phyloP scores from a whole-genome alignment of 2,329 filamentous ascomycete species.

The Pseudopithomyces maydicus region DNA sequence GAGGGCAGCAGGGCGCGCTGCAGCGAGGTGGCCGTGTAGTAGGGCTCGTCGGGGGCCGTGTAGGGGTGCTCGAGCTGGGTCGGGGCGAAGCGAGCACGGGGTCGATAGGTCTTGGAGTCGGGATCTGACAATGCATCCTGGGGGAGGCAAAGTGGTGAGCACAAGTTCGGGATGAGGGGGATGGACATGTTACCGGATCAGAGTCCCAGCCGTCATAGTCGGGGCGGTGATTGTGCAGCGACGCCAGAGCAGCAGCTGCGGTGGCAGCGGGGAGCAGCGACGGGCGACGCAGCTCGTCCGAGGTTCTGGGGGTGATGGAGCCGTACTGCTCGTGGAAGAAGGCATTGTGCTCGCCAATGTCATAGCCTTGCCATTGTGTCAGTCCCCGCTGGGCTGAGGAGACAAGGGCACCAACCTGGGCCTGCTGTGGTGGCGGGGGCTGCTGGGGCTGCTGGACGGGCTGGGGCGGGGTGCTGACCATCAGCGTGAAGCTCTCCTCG shows the following conservation, averaged over 20 bases:
- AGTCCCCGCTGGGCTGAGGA: conserved; percentile 39
- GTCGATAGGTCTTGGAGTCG: conserved; percentile 44
- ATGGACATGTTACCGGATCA: conserved; percentile 37
- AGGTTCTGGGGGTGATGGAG: conserved; percentile 68
- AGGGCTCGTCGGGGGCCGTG: conserved; percentile 52
- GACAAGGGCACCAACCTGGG: conserved; percentile 37
- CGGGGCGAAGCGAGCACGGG: conserved; percentile 46
- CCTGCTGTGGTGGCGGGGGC: conserved; percentile 45
- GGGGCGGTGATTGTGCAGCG: conserved; percentile 79
- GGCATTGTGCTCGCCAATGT: conserved; percentile 63
- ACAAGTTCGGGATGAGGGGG: conserved; percentile 17
- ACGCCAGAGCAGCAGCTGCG: conserved; percentile 84
- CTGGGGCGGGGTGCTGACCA: conserved; percentile 89
- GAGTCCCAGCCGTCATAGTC: conserved; percentile 59
- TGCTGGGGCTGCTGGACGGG: conserved; percentile 65
- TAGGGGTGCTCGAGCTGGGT: conserved; percentile 71
- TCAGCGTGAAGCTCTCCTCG: conserved; percentile 94
- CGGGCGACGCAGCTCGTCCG: conserved; percentile 71
- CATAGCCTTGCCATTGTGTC: conserved; percentile 52
- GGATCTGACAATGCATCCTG: conserved; percentile 46
- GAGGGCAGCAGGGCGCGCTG: conserved; percentile 81
- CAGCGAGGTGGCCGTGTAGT: conserved; percentile 58
- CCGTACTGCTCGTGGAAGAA: conserved; percentile 71
- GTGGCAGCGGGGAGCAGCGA: conserved; percentile 71
- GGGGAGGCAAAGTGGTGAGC: conserved; percentile 14